phyloP scores from a whole-genome alignment of 352 stramenopile species.

The Pythium phragmiticola region DNA sequence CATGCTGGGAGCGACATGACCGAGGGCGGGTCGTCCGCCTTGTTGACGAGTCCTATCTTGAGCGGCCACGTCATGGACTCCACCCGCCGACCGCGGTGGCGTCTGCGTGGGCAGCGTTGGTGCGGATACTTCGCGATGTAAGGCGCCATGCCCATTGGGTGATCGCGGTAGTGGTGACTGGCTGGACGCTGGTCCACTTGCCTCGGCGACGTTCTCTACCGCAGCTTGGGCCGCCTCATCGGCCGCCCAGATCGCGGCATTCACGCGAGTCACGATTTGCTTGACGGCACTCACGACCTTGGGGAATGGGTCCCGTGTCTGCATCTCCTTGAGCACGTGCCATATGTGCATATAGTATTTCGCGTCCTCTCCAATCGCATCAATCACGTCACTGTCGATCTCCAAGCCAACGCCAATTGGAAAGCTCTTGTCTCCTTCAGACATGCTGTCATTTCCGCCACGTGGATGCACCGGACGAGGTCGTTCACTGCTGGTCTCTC shows the following conservation, averaged over 20 bases:
- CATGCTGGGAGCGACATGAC: constrained; percentile 6
- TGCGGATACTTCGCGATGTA: constrained; percentile 22
- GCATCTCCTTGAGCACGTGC: constrained; percentile 56
- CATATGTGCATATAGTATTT: constrained; percentile 73
- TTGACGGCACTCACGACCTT: constrained; percentile 44
- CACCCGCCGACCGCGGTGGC: no score
- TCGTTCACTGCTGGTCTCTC: background rate
- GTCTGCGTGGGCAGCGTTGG: constrained; percentile 11
- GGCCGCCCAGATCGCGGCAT: constrained; percentile 30
- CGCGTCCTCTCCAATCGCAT: constrained; percentile 31
- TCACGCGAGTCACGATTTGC: constrained; percentile 32
- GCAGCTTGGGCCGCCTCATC: constrained; percentile 17
- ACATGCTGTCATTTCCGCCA: constrained; percentile 4
- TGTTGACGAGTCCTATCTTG: constrained; percentile 1
- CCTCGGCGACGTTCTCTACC: background rate
- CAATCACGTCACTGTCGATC: constrained; percentile 25
- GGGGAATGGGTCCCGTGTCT: constrained; percentile 75
- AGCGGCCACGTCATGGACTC: background rate
- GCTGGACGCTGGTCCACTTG: background rate
- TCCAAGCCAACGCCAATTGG: constrained; percentile 25
- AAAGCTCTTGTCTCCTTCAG: constrained; percentile 16
- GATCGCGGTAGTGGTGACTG: constrained; percentile 11
- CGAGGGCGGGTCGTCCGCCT: background rate
- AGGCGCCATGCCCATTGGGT: background rate
- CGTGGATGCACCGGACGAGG: no score